Percentiles rank a stretch among this genome's conserved stretches.
phyloP scores from a whole-genome alignment of 345 rosid species.

The rapeseed (Brassica napus) region Da-Ae NC_063444.1:13801501-13802000 shows the following conservation, averaged over 20 bases:
- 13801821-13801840: neutral
- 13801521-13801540: neutral
- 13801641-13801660: neutral
- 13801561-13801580: neutral
- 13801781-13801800: neutral
- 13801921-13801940: neutral
- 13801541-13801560: neutral
- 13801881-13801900: conserved; percentile 11
- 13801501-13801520: neutral
- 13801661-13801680: conserved; percentile 20
- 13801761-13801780: conserved; percentile 14
- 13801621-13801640: neutral
- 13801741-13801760: neutral
- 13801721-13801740: neutral
- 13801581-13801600: conserved; percentile 22
- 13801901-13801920: neutral
- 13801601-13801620: conserved; percentile 40
- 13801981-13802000: neutral
- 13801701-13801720: conserved; percentile 32
- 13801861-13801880: conserved; percentile 6
- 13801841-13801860: neutral
- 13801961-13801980: neutral
- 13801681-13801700: conserved; percentile 11
- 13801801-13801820: neutral
- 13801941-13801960: conserved; percentile 4